These are phyloP conservation scores for Mrakiaceae sp. DNA, from an alignment of 1,284 basidiomycete genomes.

Conservation along the genomic window DNA sequence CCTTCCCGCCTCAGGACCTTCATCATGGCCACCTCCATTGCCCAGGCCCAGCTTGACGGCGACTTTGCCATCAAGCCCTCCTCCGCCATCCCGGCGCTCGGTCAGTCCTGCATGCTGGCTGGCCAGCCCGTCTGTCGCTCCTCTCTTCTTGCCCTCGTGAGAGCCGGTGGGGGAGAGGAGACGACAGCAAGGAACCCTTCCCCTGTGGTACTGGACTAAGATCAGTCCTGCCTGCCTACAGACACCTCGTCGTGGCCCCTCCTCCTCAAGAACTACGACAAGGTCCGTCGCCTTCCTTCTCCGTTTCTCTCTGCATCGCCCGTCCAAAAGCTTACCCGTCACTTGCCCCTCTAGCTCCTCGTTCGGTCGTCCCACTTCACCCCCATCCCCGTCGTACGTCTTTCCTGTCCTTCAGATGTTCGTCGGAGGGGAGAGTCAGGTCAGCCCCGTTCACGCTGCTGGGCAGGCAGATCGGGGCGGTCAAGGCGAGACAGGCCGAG, in stretches of 20 bases:
- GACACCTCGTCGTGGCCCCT: slow-evolving; percentile 98
- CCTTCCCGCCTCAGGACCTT: neutral
- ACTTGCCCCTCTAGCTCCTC: slow-evolving; percentile 34
- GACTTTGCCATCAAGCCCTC: slow-evolving; percentile 80
- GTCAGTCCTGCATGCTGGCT: slow-evolving; percentile 21
- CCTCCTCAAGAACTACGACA: slow-evolving; percentile 97
- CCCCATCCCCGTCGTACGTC: slow-evolving; percentile 60
- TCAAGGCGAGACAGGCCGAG: too few species aligned
- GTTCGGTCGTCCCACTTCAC: slow-evolving; percentile 96
- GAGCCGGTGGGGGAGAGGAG: neutral
- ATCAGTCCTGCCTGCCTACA: slow-evolving; percentile 11
- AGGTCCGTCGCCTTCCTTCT: slow-evolving; percentile 39
- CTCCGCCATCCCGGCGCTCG: slow-evolving; percentile 53
- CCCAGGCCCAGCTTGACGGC: slow-evolving; percentile 14
- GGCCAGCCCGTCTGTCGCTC: neutral
- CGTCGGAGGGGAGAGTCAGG: too few species aligned
- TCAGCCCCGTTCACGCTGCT: too few species aligned
- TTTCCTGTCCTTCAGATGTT: too few species aligned
- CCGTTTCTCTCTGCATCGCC: neutral
- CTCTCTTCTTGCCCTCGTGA: neutral
- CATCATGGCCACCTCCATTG: slow-evolving; percentile 11
- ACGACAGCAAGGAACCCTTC: too few species aligned
- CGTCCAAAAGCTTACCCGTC: neutral
- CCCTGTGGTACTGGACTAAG: neutral
- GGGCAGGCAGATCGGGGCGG: too few species aligned